A percentile compares a stretch with the other conserved stretches of the same genome.
These are phyloP conservation scores for Simplicillium sp. DNA, from an alignment of 2,329 filamentous ascomycete species.

Conservation along the genomic window DNA sequence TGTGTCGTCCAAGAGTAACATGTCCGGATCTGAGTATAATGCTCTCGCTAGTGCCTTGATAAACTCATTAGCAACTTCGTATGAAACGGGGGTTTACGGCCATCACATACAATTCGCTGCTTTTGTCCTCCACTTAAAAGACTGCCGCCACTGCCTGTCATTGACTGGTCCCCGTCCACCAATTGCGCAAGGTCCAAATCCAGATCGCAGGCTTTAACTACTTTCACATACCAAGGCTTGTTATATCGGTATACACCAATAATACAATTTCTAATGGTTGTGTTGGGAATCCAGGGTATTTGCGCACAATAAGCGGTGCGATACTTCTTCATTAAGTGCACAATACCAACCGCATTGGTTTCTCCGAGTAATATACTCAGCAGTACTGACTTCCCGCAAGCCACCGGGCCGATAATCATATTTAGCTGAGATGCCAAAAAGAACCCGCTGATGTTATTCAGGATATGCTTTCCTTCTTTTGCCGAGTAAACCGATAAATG, in stretches of 20 bases:
- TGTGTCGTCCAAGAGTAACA: conserved; percentile 4
- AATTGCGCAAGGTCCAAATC: background rate
- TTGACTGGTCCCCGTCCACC: background rate
- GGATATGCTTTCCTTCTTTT: background rate
- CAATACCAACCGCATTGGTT: background rate
- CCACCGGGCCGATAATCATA: background rate
- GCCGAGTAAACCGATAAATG: background rate
- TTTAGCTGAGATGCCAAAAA: background rate
- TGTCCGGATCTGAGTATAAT: conserved; percentile 1
- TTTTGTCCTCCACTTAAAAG: conserved; percentile 5
- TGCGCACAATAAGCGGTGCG: conserved; percentile 1
- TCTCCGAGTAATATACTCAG: background rate
- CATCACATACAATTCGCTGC: conserved; percentile 2
- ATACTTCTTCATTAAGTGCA: background rate
- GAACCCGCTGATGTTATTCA: background rate
- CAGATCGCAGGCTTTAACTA: background rate
- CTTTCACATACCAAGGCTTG: background rate
- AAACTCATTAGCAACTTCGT: no score
- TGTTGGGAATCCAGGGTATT: background rate
- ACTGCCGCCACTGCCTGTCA: conserved; percentile 1
- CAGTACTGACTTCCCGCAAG: background rate
- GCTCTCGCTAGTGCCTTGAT: conserved; percentile 3
- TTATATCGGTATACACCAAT: background rate
- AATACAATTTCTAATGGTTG: background rate
- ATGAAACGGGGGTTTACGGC: no score